Evolutionary conservation across 495 filamentous ascomycete genomes (phyloP).

Genomic region (Xylaria longipes): DNA sequence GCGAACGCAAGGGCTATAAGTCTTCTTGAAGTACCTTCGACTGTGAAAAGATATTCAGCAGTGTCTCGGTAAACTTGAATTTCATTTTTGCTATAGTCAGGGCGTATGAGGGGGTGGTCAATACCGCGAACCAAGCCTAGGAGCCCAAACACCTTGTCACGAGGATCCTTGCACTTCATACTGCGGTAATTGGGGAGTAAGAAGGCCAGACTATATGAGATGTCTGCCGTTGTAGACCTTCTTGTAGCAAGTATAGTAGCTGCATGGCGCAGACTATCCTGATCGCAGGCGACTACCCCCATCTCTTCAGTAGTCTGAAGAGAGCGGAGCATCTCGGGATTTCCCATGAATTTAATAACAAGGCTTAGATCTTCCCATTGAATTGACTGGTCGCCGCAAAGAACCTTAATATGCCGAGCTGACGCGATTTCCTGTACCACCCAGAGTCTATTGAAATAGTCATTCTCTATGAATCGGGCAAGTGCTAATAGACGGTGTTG

Average conservation of each 20-base stretch:
- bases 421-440: constrained; percentile 21
- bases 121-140: constrained; percentile 13
- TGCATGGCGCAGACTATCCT: constrained; percentile 22
- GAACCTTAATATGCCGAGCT: background rate
- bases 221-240: background rate
- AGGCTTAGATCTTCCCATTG: constrained; percentile 20
- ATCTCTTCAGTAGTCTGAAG: constrained; percentile 24
- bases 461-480: constrained; percentile 23
- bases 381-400: constrained; percentile 16
- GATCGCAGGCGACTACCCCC: constrained; percentile 21
- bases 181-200: constrained; percentile 16
- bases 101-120: constrained; percentile 18
- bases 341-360: constrained; percentile 18
- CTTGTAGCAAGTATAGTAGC: background rate
- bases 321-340: constrained; percentile 22
- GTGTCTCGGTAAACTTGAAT: constrained; percentile 19
- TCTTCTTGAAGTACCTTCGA: constrained; percentile 20
- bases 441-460: constrained; percentile 26
- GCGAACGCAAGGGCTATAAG: constrained; percentile 15
- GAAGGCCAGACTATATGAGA: constrained; percentile 14
- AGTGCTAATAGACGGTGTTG: constrained; percentile 13
- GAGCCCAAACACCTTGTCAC: constrained; percentile 21
- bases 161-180: constrained; percentile 27
- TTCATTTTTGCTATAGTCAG: constrained; percentile 21
- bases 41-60: constrained; percentile 20